phyloP scores from a whole-genome alignment of 116 monocot genomes.

The Papilionanthe hybrid region DNA sequence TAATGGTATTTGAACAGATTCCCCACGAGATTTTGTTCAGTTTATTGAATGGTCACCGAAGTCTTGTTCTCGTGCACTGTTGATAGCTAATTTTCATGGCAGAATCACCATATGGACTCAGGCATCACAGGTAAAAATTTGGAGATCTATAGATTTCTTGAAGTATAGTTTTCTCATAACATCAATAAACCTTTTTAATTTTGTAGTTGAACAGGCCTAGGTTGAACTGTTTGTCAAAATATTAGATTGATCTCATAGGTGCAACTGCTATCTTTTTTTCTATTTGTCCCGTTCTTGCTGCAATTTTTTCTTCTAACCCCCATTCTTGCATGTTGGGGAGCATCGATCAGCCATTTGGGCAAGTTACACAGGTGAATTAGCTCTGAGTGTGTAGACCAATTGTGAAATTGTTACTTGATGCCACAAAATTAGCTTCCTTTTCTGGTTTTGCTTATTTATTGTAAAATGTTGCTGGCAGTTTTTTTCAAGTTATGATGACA shows the following conservation, averaged over 20 bases:
- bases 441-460: not conserved
- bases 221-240: not conserved
- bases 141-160: not conserved
- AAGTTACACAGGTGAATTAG: not conserved
- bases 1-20: conserved; percentile 51
- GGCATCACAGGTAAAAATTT: conserved; percentile 62
- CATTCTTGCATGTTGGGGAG: not conserved
- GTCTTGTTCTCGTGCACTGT: conserved; percentile 83
- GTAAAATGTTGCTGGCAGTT: not conserved
- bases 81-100: conserved; percentile 96
- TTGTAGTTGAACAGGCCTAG: not conserved
- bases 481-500: not conserved
- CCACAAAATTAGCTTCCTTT: not conserved
- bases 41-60: conserved; percentile 99
- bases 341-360: not conserved
- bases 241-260: not conserved
- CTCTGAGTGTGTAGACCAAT: not conserved
- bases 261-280: not conserved
- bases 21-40: conserved; percentile 97
- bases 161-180: not conserved
- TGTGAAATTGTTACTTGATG: not conserved
- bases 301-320: not conserved
- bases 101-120: conserved; percentile 95
- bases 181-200: not conserved
- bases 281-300: not conserved